Conservation (phyloP, 176 grass and related monocot species). For the Juncus effusus region DNA sequence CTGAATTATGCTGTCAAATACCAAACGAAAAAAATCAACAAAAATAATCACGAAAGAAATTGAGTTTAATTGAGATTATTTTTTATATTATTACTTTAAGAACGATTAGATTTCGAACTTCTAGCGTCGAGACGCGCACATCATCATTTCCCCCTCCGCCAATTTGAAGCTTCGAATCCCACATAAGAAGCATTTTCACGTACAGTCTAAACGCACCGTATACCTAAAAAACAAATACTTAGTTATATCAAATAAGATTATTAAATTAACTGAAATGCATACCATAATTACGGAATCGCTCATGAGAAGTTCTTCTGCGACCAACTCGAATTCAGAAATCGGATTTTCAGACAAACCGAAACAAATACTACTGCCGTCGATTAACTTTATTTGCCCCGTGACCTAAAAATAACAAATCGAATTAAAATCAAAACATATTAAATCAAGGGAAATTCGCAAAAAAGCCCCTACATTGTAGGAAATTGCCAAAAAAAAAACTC, state of each 20-base stretch:
- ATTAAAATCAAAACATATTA: neutral
- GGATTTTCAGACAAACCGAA: conserved; percentile 95
- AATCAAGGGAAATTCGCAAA: no score
- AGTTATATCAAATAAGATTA: conserved; percentile 17
- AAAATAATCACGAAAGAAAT: conserved; percentile 6
- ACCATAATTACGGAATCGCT: conserved; percentile 99
- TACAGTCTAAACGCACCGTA: conserved; percentile 99
- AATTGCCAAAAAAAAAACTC: no score
- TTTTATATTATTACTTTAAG: conserved; percentile 98
- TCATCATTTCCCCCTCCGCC: conserved; percentile 80
- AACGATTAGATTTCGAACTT: conserved; percentile 91
- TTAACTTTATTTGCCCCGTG: conserved; percentile 89
- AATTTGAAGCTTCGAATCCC: conserved; percentile 95
- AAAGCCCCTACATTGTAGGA: no score
- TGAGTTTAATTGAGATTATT: no score
- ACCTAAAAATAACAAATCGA: conserved; percentile 55
- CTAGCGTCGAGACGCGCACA: conserved; percentile 84
- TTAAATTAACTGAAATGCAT: neutral
- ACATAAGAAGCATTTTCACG: conserved; percentile 98
- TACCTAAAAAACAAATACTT: conserved; percentile 46
- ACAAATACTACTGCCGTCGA: conserved; percentile 86
- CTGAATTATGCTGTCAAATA: conserved; percentile 78
- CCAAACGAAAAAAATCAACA: conserved; percentile 25
- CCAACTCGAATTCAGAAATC: conserved; percentile 97
- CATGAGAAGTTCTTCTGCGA: conserved; percentile 98